phyloP scores from a whole-genome alignment of 352 stramenopile genomes.

The Phytopythium mirpurense region DNA sequence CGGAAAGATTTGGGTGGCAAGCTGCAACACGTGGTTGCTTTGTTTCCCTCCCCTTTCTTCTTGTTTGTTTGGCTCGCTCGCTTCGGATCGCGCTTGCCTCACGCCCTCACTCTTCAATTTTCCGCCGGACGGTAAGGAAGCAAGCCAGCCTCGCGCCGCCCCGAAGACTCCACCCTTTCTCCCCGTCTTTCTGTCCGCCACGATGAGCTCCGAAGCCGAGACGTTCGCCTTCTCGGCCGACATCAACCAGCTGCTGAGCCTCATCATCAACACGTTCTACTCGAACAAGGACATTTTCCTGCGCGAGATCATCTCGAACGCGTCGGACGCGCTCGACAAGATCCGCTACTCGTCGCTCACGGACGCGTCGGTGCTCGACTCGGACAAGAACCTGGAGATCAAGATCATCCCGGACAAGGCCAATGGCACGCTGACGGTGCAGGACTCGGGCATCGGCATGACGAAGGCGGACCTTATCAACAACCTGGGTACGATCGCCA shows the following conservation, averaged over 20 bases:
- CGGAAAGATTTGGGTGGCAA: constrained; percentile 4
- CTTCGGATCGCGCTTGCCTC: neutral
- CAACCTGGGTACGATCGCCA: constrained; percentile 97
- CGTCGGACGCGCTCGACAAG: constrained; percentile 98
- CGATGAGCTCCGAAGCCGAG: constrained; percentile 87
- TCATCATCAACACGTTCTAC: constrained; percentile 99
- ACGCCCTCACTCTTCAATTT: constrained; percentile 73
- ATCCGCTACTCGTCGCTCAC: constrained; percentile 97
- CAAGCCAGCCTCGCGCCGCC: too few species aligned
- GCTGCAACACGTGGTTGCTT: constrained; percentile 16
- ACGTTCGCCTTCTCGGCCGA: constrained; percentile 94
- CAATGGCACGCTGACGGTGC: constrained; percentile 95
- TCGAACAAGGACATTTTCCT: constrained; percentile 99
- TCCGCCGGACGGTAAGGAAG: constrained; percentile 17
- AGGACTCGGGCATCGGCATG: constrained; percentile 98
- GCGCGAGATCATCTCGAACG: constrained; percentile 99
- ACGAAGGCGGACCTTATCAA: constrained; percentile 96
- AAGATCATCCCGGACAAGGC: constrained; percentile 96
- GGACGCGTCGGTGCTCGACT: constrained; percentile 69
- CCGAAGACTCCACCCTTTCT: constrained; percentile 9
- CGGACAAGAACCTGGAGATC: constrained; percentile 93
- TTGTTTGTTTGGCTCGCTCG: neutral
- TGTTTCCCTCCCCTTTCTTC: neutral
- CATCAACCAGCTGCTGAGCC: constrained; percentile 98
- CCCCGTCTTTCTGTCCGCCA: constrained; percentile 11